These are phyloP conservation scores for Kluyveromyces dobzhanskii DNA, from an alignment of 805 yeast species.

Conservation along the genomic window DNA sequence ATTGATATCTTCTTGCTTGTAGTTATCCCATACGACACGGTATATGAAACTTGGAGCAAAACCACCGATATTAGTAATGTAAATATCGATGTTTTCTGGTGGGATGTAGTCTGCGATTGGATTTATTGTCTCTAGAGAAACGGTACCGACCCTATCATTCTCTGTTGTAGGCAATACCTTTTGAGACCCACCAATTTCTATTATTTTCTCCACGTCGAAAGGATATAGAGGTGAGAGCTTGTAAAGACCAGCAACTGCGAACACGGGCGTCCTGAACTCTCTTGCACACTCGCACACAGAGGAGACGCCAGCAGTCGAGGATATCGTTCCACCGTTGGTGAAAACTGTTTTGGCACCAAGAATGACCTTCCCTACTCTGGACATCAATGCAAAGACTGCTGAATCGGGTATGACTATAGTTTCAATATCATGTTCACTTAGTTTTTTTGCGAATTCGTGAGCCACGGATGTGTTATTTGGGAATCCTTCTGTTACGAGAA, in stretches of 20 bases:
- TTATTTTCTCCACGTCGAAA: constrained; percentile 69
- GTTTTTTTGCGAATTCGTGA: constrained; percentile 67
- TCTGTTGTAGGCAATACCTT: constrained; percentile 35
- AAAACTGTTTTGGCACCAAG: constrained; percentile 88
- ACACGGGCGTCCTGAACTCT: constrained; percentile 92
- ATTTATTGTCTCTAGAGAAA: constrained; percentile 47
- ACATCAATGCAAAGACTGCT: constrained; percentile 91
- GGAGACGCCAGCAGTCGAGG: constrained; percentile 83
- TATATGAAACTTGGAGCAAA: constrained; percentile 94
- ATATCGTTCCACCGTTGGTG: constrained; percentile 92
- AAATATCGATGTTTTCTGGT: constrained; percentile 90
- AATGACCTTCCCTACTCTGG: constrained; percentile 92
- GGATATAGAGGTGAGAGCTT: constrained; percentile 92
- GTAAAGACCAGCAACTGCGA: constrained; percentile 89
- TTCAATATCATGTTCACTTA: constrained; percentile 81
- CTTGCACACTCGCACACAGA: constrained; percentile 93
- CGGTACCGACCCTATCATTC: constrained; percentile 72
- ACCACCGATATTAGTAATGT: constrained; percentile 93
- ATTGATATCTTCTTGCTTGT: constrained; percentile 73
- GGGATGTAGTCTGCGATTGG: constrained; percentile 86
- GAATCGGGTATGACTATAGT: constrained; percentile 90
- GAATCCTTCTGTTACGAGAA: constrained; percentile 81
- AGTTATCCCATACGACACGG: constrained; percentile 90
- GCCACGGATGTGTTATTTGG: constrained; percentile 81
- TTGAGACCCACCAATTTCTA: constrained; percentile 81